Base-by-base conservation (phyloP, 2,329 filamentous ascomycete species). In the Aureobasidium sp. region DNA sequence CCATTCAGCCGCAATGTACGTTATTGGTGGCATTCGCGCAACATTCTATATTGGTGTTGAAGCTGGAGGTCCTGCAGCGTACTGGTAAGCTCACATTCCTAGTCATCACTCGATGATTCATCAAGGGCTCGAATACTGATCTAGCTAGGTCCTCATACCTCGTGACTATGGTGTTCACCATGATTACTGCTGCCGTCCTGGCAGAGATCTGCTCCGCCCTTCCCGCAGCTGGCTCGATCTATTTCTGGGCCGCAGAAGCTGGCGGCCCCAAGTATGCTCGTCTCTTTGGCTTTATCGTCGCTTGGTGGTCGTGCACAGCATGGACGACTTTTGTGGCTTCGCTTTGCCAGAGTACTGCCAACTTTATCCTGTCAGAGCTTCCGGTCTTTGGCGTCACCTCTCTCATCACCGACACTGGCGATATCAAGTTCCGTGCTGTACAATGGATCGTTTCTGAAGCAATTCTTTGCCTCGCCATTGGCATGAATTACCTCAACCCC, bases 31-130 rank as follows among this genome's bases (percentile, higher is more conserved):
- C 61, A 80, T 83, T 38, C 77, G 81, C 47, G 79, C 82, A 4
- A 83, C 81, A 0, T 85, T 83, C 67, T 83, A 79, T n/a, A 84
- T 82, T 11, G 82, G 82, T 63, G 83, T 85, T 38, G 81, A 80
- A 27, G 81, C 82, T 19, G 82, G 83, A 59, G 82, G 82, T 43
- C 82, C 82, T 63, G 69, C 84, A 51, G 82, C 82, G 8, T 85
- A 84, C 66, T 85, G 82, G 81, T 81, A 35, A 42, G 38, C 23
- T 42, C 17, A 4, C 19, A 7, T 4, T 17, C 21, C 13, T 17
- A 10, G n/a, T 13, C 2, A 35, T 4, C 29, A 35, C 17, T 8
- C n/a, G n/a, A n/a, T n/a, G n/a, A n/a, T n/a, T n/a, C 19, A 15
- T 23, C 17, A 17, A 15, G 4, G 4, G 19, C n/a, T 31, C 29